Conservation (phyloP, 1,139 yeast species). For the Pneumocystis sp. region DNA sequence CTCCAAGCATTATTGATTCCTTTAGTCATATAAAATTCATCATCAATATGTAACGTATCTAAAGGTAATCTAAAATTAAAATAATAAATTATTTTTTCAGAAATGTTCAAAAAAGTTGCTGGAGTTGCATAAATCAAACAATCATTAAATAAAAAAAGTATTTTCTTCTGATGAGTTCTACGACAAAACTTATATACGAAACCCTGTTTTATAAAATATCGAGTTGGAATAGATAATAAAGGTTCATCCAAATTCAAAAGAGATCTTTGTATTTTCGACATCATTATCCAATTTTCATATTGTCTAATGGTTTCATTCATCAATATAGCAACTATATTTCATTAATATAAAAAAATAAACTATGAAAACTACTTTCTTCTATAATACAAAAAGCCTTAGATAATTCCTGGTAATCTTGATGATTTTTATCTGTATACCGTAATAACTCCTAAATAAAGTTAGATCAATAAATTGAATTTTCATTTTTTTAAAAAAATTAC, state of each 20-base stretch:
- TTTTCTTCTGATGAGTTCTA: neutral
- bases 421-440: neutral
- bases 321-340: neutral
- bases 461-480: neutral
- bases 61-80: constrained; percentile 2
- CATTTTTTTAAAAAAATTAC: neutral
- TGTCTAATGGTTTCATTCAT: constrained; percentile 4
- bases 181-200: constrained; percentile 2
- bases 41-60: neutral
- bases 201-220: constrained; percentile 2
- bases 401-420: neutral
- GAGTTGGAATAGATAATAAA: constrained; percentile 2
- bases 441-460: constrained; percentile 1
- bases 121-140: constrained; percentile 5
- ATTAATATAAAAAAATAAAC: neutral
- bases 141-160: constrained; percentile 7
- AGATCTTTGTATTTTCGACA: neutral
- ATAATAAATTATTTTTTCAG: neutral
- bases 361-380: neutral
- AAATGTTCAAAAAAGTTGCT: neutral
- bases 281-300: constrained; percentile 3
- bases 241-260: constrained; percentile 4
- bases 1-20: neutral
- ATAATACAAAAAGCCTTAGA: constrained; percentile 1
- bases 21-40: neutral